phyloP scores from a whole-genome alignment of 768 basidiomycete genomes.

The Mycena galericulata region DNA sequence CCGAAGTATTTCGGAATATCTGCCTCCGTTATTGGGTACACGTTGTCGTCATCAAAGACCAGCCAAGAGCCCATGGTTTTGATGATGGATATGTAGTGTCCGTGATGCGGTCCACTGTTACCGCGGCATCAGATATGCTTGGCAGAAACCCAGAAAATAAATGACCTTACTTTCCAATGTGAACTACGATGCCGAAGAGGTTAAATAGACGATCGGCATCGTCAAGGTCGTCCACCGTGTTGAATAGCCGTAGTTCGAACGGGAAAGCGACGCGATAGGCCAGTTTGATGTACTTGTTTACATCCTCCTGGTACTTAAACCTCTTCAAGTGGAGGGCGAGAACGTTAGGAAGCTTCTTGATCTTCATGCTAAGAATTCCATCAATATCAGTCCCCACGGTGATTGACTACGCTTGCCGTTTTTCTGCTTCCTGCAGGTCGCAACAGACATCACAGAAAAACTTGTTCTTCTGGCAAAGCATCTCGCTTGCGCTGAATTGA shows the following conservation, averaged over 20 bases:
- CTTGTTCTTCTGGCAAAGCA: conserved; percentile 98
- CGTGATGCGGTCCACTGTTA: conserved; percentile 94
- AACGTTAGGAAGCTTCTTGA: conserved; percentile 95
- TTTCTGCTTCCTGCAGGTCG: conserved; percentile 97
- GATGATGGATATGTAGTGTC: conserved; percentile 97
- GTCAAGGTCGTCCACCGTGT: conserved; percentile 93
- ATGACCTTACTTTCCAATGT: conserved; percentile 93
- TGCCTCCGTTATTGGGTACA: conserved; percentile 86
- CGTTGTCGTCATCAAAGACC: conserved; percentile 95
- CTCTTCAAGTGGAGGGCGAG: conserved; percentile 97
- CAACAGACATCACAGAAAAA: conserved; percentile 99
- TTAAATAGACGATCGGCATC: conserved; percentile 94
- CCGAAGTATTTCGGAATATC: conserved; percentile 97
- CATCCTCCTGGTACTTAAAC: conserved; percentile 98
- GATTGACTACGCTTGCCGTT: conserved; percentile 71
- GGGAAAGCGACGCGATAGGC: conserved; percentile 98
- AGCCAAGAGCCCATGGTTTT: conserved; percentile 89
- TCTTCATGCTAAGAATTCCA: conserved; percentile 85
- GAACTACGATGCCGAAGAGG: conserved; percentile 97
- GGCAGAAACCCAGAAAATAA: conserved; percentile 19
- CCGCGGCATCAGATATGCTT: conserved; percentile 32
- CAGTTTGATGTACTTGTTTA: conserved; percentile 92
- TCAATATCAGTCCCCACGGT: conserved; percentile 11
- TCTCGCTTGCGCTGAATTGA: conserved; percentile 97
- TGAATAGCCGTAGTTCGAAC: conserved; percentile 93